Evolutionary conservation across 805 yeast species (phyloP).

Genomic region (Saturnispora quitensis): DNA sequence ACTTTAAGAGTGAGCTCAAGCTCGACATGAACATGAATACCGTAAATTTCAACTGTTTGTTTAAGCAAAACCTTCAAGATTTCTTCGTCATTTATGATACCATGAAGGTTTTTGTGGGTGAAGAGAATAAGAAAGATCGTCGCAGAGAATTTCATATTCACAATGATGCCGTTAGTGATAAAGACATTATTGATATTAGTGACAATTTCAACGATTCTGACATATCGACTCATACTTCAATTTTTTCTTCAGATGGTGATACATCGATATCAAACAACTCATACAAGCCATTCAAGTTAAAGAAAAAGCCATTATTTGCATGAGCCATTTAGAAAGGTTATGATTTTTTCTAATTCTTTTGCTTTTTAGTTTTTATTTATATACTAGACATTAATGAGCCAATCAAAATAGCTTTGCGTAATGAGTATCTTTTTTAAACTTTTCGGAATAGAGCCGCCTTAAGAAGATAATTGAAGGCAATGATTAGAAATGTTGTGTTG

Average conservation of each 20-base stretch:
- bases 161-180: not conserved
- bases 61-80: conserved; percentile 23
- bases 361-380: not conserved
- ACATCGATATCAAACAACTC: not conserved
- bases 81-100: conserved; percentile 22
- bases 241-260: conserved; percentile 7
- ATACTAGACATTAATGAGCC: not conserved
- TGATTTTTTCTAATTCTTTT: not conserved
- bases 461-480: not conserved
- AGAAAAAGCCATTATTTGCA: not conserved
- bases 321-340: too few species aligned
- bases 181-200: conserved; percentile 8
- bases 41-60: conserved; percentile 16
- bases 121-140: not conserved
- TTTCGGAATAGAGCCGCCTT: not conserved
- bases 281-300: conserved; percentile 10
- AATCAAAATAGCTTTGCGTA: not conserved
- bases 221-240: conserved; percentile 5
- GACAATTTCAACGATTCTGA: conserved; percentile 8
- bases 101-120: conserved; percentile 15
- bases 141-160: not conserved
- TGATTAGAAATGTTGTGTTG: conserved; percentile 34
- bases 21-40: conserved; percentile 19
- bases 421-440: not conserved
- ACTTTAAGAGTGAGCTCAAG: conserved; percentile 16